A percentile compares a stretch with the other conserved stretches of the same genome.
These are phyloP conservation scores for Nicotiana noctiflora DNA, from an alignment of 257 asterid species.

Conservation along the genomic window DNA sequence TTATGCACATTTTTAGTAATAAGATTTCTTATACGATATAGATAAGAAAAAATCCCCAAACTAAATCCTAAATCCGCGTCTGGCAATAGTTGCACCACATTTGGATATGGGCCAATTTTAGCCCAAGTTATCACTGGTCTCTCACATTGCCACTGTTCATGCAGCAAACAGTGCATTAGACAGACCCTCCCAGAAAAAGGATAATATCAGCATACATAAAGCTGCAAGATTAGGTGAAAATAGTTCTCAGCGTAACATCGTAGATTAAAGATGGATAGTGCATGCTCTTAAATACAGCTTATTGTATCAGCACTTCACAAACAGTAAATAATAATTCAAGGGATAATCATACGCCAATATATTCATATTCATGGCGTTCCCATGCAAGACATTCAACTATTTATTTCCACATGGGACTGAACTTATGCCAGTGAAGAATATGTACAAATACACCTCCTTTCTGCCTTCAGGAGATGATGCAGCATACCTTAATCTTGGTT, in stretches of 20 bases:
- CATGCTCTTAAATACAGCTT: not conserved
- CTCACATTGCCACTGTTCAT: not conserved
- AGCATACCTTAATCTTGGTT: not conserved
- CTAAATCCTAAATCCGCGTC: too few species aligned
- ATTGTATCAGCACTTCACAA: not conserved
- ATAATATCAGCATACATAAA: not conserved
- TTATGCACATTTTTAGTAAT: too few species aligned
- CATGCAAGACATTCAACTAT: not conserved
- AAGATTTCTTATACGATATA: too few species aligned
- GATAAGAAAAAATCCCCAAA: too few species aligned
- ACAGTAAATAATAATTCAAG: not conserved
- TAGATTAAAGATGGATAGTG: not conserved
- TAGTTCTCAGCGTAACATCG: not conserved
- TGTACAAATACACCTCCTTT: not conserved
- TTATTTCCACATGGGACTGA: not conserved
- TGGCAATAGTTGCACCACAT: too few species aligned
- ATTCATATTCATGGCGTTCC: not conserved
- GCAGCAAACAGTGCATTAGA: not conserved
- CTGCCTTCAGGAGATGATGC: not conserved
- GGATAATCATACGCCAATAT: not conserved
- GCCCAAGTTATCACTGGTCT: not conserved
- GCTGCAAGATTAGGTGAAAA: not conserved
- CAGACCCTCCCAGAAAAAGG: not conserved
- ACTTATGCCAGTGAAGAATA: not conserved
- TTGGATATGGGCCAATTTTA: not conserved